Evolutionary conservation across 768 basidiomycete species (phyloP).

Genomic region (Termitomyces sp.): DNA sequence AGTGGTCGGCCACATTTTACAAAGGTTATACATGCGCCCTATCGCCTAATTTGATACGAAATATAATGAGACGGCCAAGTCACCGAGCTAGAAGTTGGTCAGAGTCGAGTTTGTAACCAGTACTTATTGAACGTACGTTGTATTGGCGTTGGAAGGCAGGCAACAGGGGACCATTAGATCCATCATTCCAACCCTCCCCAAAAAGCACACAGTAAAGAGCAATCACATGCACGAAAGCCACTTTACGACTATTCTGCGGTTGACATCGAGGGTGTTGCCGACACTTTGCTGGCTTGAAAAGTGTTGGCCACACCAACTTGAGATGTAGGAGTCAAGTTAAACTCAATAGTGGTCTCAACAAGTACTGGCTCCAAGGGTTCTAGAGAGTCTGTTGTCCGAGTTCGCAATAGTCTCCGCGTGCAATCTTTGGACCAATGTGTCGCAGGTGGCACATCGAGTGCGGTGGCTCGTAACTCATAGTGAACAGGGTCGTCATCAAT

Average conservation of each 20-base stretch:
- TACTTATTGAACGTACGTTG: constrained; percentile 15
- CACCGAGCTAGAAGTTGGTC: constrained; percentile 27
- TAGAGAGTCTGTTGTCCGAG: background rate
- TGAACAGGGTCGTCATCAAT: background rate
- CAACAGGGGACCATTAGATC: constrained; percentile 19
- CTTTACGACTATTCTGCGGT: background rate
- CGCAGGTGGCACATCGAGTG: background rate
- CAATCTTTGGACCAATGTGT: constrained; percentile 6
- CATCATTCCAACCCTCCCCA: constrained; percentile 33
- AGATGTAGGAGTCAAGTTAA: background rate
- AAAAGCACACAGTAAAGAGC: constrained; percentile 36
- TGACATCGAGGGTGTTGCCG: background rate
- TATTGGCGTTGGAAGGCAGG: constrained; percentile 21
- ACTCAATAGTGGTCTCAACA: background rate
- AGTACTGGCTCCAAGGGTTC: background rate
- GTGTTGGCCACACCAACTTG: background rate
- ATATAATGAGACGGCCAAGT: constrained; percentile 43
- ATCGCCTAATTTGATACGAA: constrained; percentile 33
- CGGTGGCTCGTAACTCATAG: background rate
- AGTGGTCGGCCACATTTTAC: background rate
- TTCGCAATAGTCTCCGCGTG: constrained; percentile 4
- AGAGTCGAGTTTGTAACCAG: too few species aligned
- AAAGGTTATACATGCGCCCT: background rate
- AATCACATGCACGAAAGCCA: constrained; percentile 28
- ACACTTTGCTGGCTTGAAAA: background rate